Conservation (phyloP, 2,329 filamentous ascomycete species). For the Septoria linicola region DNA sequence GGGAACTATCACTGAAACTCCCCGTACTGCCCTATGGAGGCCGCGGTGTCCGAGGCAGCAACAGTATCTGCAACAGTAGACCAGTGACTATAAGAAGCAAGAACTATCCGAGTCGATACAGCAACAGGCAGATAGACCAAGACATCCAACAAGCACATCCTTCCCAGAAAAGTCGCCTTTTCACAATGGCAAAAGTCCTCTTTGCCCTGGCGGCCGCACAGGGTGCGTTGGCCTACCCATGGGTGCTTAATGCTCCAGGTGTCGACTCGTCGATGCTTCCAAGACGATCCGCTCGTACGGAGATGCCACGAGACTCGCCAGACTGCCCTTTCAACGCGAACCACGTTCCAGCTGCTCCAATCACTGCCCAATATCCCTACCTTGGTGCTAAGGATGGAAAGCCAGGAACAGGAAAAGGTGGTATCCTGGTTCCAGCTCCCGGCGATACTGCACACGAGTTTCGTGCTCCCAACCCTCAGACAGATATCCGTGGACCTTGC, state of each 20-base stretch:
- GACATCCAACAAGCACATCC: neutral
- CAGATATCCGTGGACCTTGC: conserved; percentile 44
- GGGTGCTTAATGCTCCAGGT: conserved; percentile 38
- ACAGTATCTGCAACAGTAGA: neutral
- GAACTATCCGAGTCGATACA: neutral
- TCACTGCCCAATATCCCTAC: conserved; percentile 40
- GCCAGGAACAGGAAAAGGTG: conserved; percentile 42
- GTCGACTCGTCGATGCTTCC: conserved; percentile 38
- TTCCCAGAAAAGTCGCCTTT: no score
- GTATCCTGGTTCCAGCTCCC: conserved; percentile 45
- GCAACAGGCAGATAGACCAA: neutral
- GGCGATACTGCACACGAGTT: conserved; percentile 42
- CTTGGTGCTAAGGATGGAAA: conserved; percentile 43
- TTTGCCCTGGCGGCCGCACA: conserved; percentile 17
- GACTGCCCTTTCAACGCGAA: conserved; percentile 41
- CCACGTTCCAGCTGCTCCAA: conserved; percentile 38
- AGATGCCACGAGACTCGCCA: conserved; percentile 23
- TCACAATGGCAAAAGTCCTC: conserved; percentile 18
- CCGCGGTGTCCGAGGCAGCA: conserved; percentile 9
- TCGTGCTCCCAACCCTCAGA: conserved; percentile 33
- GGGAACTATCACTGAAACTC: neutral
- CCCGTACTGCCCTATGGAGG: neutral
- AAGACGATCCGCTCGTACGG: conserved; percentile 9
- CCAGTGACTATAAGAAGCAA: neutral
- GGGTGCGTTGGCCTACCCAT: conserved; percentile 39